phyloP scores from a whole-genome alignment of 1,139 yeast genomes.

The Pichia sp. region DNA sequence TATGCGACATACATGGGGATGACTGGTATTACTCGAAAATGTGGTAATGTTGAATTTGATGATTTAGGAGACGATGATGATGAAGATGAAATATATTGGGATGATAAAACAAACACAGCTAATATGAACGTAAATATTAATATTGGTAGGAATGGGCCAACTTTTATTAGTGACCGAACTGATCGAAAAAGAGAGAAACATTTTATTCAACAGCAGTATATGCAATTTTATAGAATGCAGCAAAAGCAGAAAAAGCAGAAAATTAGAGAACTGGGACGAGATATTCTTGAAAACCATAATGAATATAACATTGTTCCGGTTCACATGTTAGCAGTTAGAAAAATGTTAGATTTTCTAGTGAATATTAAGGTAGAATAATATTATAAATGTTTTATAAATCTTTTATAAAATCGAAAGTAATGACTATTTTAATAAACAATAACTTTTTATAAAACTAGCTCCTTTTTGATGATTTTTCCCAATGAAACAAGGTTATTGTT shows the following conservation, averaged over 20 bases:
- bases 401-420: no score
- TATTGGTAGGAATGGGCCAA: conserved; percentile 3
- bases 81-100: conserved; percentile 21
- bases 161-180: not conserved
- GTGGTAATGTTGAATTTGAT: conserved; percentile 32
- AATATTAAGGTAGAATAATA: conserved; percentile 34
- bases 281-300: conserved; percentile 4
- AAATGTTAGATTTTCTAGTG: conserved; percentile 44
- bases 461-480: not conserved
- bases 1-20: conserved; percentile 45
- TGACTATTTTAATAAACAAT: no score
- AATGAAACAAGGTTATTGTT: not conserved
- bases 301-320: conserved; percentile 54
- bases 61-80: conserved; percentile 30
- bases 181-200: conserved; percentile 26
- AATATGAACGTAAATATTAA: not conserved
- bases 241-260: conserved; percentile 12
- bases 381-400: not conserved
- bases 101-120: conserved; percentile 3
- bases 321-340: conserved; percentile 74
- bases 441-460: no score
- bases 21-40: conserved; percentile 22
- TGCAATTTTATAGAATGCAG: conserved; percentile 17
- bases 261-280: conserved; percentile 7
- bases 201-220: conserved; percentile 14